These are phyloP conservation scores for Endoconidiophora laricicola DNA, from an alignment of 2,329 filamentous ascomycete species.

Conservation along the genomic window DNA sequence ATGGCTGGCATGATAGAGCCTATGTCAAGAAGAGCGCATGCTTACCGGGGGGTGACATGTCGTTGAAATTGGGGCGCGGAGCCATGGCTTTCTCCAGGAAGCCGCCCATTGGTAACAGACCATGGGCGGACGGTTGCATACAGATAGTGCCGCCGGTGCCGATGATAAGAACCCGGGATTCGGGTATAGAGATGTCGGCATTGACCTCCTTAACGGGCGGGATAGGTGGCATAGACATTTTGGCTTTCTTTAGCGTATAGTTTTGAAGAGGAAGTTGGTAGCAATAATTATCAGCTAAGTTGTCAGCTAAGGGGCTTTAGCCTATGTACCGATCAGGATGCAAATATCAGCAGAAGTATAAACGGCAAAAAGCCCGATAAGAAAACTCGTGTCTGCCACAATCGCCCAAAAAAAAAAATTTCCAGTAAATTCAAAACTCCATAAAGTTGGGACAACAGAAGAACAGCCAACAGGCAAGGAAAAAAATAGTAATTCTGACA, in stretches of 20 bases:
- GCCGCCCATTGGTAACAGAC: constrained; percentile 61
- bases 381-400: constrained; percentile 1
- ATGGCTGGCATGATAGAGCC: too few species aligned
- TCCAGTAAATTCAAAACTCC: not conserved
- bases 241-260: not conserved
- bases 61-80: constrained; percentile 72
- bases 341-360: not conserved
- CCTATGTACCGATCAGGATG: not conserved
- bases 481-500: not conserved
- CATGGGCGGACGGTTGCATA: constrained; percentile 69
- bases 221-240: constrained; percentile 11
- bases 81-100: constrained; percentile 74
- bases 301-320: not conserved
- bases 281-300: not conserved
- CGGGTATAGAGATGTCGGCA: constrained; percentile 31
- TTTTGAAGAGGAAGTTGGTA: not conserved
- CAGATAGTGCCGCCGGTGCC: constrained; percentile 86
- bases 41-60: constrained; percentile 27
- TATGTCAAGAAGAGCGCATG: not conserved
- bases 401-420: not conserved
- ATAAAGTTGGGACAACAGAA: not conserved
- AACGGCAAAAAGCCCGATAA: too few species aligned
- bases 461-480: not conserved
- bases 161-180: constrained; percentile 73
- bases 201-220: constrained; percentile 11